Conservation (phyloP, 495 filamentous ascomycete species). For the Talaromyces liani region DNA sequence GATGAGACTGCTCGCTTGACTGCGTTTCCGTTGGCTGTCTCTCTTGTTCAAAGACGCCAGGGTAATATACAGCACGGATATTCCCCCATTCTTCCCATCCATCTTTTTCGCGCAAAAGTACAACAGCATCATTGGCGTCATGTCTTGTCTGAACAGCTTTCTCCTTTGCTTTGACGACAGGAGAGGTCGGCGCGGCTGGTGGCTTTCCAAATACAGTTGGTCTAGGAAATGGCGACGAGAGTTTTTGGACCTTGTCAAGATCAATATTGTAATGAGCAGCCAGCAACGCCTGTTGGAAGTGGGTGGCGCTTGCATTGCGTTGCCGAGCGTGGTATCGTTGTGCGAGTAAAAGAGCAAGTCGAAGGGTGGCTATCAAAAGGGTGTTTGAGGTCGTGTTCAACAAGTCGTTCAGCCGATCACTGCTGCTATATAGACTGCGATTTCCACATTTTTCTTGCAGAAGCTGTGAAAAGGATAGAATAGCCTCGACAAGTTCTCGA, state of each 20-base stretch:
- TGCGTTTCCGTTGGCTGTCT: slow-evolving; percentile 18
- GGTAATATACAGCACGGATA: slow-evolving; percentile 61
- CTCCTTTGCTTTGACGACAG: slow-evolving; percentile 56
- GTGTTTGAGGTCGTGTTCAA: slow-evolving; percentile 78
- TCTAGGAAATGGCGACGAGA: slow-evolving; percentile 79
- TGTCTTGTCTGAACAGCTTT: slow-evolving; percentile 45
- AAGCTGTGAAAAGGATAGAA: slow-evolving; percentile 77
- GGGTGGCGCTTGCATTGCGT: slow-evolving; percentile 49
- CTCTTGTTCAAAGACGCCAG: slow-evolving; percentile 23
- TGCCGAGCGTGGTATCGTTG: slow-evolving; percentile 86
- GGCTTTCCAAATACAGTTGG: slow-evolving; percentile 33
- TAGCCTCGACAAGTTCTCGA: slow-evolving; percentile 63
- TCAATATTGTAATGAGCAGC: slow-evolving; percentile 91
- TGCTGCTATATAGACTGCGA: slow-evolving; percentile 91
- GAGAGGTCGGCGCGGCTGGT: slow-evolving; percentile 30
- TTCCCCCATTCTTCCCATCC: slow-evolving; percentile 63
- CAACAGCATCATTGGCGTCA: slow-evolving; percentile 69
- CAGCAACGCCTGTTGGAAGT: slow-evolving; percentile 65
- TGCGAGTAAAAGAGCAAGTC: slow-evolving; percentile 72
- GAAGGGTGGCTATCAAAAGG: slow-evolving; percentile 66
- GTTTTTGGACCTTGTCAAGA: slow-evolving; percentile 74
- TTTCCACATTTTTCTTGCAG: slow-evolving; percentile 95
- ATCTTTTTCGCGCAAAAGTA: slow-evolving; percentile 51
- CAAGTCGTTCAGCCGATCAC: slow-evolving; percentile 75
- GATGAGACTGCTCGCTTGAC: slow-evolving; percentile 13